Base-by-base conservation (phyloP, 2,329 filamentous ascomycete species). In the Cordyceps farinosa region DNA sequence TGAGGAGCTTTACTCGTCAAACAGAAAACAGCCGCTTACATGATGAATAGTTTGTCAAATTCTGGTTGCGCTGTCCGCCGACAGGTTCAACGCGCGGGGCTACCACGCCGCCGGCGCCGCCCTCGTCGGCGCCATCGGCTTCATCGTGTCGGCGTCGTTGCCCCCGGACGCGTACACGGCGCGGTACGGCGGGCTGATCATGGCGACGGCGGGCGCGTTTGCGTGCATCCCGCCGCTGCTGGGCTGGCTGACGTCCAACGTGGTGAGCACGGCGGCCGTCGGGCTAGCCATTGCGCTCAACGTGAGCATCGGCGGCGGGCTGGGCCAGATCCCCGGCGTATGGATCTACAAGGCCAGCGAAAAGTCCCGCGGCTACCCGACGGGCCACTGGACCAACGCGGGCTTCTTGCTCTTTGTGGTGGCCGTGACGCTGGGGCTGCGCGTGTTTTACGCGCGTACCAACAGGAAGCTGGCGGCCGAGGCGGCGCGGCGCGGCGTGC, bases 261-360 rank as follows among this genome's bases (percentile, higher is more conserved):
- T 90, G 55, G 84, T 84, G 69, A 85, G 81, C 61, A 90, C 88
- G 0, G 84, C 85, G 0, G 82, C 87, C 0, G 84, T 85, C 0
- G 88, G 88, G 0, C 79, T 91, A 11, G 88, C 88, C 2, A 88
- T 91, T 62, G 89, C 88, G 0, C 74, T 91, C 65, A 90, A 91
- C 66, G 84, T 91, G 17, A 86, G 84, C 2, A 80, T 89, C 36
- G 82, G 82, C 55, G 88, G 87, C 0, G 88, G 87, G 0, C 80
- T 88, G 0, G 88, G 89, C 0, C 88, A 91, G 72, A 91, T 91
- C 47, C 83, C 86, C 0, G 89, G 88, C 0, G 87, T 90, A 1
- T 91, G 87, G 87, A 90, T 90, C 65, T 91, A 90, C 75, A 88
- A 88, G 70, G 79, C 83, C 1, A 75, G 83, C 11, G 87, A 91